phyloP scores from a whole-genome alignment of 345 rosid species.

The Erysimum cheiranthoides region DNA sequence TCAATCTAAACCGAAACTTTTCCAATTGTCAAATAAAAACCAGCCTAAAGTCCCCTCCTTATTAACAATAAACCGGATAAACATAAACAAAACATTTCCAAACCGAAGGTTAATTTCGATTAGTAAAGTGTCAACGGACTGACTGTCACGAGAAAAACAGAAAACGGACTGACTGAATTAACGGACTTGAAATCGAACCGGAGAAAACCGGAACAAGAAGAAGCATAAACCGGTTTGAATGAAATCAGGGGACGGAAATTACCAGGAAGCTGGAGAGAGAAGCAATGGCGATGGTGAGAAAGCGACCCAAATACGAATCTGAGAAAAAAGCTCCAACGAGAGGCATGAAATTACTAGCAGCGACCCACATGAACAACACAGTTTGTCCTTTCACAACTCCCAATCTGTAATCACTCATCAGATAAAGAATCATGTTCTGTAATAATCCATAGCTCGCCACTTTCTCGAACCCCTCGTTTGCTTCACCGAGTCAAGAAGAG shows the following conservation, averaged over 20 bases:
- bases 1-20: constrained; percentile 6
- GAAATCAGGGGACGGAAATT: neutral
- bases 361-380: constrained; percentile 70
- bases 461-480: constrained; percentile 80
- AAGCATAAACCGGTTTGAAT: constrained; percentile 5
- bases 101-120: neutral
- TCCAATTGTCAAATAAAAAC: neutral
- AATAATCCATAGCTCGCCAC: constrained; percentile 79
- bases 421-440: constrained; percentile 73
- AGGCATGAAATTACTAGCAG: constrained; percentile 72
- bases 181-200: constrained; percentile 21
- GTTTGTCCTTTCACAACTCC: constrained; percentile 62
- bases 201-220: neutral
- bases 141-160: neutral
- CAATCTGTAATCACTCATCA: constrained; percentile 61
- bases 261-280: constrained; percentile 70
- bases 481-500: constrained; percentile 40
- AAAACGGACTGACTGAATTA: neutral
- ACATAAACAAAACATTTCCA: neutral
- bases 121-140: neutral
- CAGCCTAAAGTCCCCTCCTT: neutral
- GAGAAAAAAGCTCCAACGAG: constrained; percentile 73
- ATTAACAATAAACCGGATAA: constrained; percentile 9
- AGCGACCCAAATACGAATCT: constrained; percentile 80
- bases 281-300: constrained; percentile 67